Evolutionary conservation across 2,329 filamentous ascomycete genomes (phyloP).

Genomic region (Zarea fungicola): DNA sequence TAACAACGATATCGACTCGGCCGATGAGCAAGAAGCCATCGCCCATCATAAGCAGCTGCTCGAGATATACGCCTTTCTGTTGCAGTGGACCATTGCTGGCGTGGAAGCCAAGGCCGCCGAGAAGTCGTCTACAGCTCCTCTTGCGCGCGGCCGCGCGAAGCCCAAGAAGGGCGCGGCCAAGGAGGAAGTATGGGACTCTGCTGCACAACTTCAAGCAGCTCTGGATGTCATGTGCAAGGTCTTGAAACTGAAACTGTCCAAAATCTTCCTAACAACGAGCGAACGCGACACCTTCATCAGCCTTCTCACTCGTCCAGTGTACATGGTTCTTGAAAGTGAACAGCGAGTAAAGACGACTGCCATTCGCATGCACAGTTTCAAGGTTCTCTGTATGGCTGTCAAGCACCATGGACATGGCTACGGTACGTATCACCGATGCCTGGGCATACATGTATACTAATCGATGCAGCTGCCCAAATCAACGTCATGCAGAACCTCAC

Average conservation of each 20-base stretch:
- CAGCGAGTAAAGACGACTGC: slow-evolving; percentile 81
- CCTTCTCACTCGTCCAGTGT: slow-evolving; percentile 86
- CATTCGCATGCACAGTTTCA: slow-evolving; percentile 95
- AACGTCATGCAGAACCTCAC: slow-evolving; percentile 96
- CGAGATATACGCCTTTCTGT: slow-evolving; percentile 87
- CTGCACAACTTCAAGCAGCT: slow-evolving; percentile 77
- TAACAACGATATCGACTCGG: slow-evolving; percentile 76
- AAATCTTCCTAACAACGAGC: slow-evolving; percentile 92
- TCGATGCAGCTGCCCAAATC: slow-evolving; percentile 76
- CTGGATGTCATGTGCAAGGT: slow-evolving; percentile 96
- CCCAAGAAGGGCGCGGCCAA: slow-evolving; percentile 74
- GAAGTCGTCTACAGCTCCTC: slow-evolving; percentile 66
- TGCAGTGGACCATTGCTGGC: slow-evolving; percentile 94
- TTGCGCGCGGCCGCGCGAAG: slow-evolving; percentile 67
- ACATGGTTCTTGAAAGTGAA: slow-evolving; percentile 91
- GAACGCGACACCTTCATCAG: slow-evolving; percentile 94
- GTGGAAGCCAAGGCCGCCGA: slow-evolving; percentile 91
- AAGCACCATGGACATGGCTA: slow-evolving; percentile 98
- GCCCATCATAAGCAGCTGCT: slow-evolving; percentile 85
- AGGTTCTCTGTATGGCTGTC: slow-evolving; percentile 90
- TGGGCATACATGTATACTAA: too few relatives aligned
- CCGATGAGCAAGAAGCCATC: slow-evolving; percentile 82
- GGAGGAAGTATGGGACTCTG: slow-evolving; percentile 83
- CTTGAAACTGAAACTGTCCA: slow-evolving; percentile 82
- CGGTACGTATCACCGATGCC: slow-evolving; percentile 63